These are phyloP conservation scores for Clarireedia monteithiana DNA, from an alignment of 2,329 filamentous ascomycete species.

Conservation along the genomic window DNA sequence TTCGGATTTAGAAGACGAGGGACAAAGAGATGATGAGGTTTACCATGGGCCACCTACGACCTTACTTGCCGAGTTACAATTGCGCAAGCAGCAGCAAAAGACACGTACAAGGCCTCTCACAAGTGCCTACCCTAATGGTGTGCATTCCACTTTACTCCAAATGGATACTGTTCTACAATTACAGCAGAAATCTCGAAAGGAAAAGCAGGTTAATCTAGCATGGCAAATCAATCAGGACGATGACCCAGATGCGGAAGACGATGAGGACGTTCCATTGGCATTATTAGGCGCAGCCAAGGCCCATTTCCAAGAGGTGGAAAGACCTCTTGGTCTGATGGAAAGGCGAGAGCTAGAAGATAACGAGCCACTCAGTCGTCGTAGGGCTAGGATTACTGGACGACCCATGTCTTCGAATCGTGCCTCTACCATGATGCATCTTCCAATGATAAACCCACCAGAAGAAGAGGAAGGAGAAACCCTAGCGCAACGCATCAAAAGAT, in stretches of 20 bases:
- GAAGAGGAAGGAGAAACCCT: conserved; percentile 55
- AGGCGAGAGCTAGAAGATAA: conserved; percentile 83
- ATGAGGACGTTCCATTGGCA: conserved; percentile 84
- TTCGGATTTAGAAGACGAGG: conserved; percentile 38
- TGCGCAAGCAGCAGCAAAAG: conserved; percentile 84
- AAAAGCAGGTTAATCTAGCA: conserved; percentile 74
- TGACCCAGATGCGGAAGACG: conserved; percentile 44
- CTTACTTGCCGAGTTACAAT: conserved; percentile 81
- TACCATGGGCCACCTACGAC: conserved; percentile 77
- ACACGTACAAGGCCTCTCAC: conserved; percentile 64
- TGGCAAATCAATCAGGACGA: conserved; percentile 67
- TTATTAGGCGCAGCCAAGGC: conserved; percentile 59
- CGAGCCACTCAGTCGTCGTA: conserved; percentile 50
- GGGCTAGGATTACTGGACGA: conserved; percentile 25
- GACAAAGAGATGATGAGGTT: conserved; percentile 35
- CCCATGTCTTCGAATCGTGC: conserved; percentile 17
- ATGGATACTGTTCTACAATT: conserved; percentile 85
- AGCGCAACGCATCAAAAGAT: conserved; percentile 54
- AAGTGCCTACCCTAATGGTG: conserved; percentile 59
- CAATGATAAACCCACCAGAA: conserved; percentile 23
- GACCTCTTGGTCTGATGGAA: conserved; percentile 70
- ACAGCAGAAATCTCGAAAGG: conserved; percentile 65
- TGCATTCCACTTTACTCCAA: conserved; percentile 84
- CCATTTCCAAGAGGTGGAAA: conserved; percentile 42
- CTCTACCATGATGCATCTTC: conserved; percentile 23